These are phyloP conservation scores for Picea glauca DNA, from an alignment of 75 land plant species.

Conservation along the genomic window DNA sequence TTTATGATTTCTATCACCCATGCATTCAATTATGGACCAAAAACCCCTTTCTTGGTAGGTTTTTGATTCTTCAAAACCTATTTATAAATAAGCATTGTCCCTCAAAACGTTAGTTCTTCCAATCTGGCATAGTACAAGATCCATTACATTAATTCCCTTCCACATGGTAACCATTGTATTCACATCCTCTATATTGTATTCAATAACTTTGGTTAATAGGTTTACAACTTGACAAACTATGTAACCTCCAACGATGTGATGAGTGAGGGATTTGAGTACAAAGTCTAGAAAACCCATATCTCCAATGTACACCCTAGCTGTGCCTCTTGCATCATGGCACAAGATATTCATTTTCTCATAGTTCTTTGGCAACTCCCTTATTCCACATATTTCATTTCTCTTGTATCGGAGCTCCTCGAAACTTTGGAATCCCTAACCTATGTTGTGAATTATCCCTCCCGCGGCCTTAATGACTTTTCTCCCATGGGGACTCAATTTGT, in stretches of 20 bases:
- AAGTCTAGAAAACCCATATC: slow-evolving; percentile 78
- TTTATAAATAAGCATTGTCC: slow-evolving; percentile 63
- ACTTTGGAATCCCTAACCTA: no score
- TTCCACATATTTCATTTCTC: no score
- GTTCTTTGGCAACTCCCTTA: slow-evolving; percentile 43
- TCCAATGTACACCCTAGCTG: slow-evolving; percentile 16
- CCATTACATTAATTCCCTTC: no score
- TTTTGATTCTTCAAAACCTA: slow-evolving; percentile 55
- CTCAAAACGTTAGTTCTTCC: slow-evolving; percentile 44
- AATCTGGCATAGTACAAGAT: slow-evolving; percentile 6
- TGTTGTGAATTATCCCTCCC: no score
- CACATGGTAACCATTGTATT: background rate
- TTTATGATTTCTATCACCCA: no score
- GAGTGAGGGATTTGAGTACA: slow-evolving; percentile 76
- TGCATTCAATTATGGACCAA: no score
- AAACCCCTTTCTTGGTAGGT: slow-evolving; percentile 6
- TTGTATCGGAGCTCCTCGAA: no score
- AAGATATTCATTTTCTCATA: slow-evolving; percentile 54
- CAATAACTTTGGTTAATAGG: slow-evolving; percentile 78
- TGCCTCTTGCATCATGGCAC: slow-evolving; percentile 76
- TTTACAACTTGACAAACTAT: slow-evolving; percentile 72
- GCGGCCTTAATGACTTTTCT: no score
- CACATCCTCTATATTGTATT: slow-evolving; percentile 71
- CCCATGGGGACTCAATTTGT: no score
- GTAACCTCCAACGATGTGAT: slow-evolving; percentile 66